Percentiles rank a stretch among this genome's conserved stretches.
phyloP scores from a whole-genome alignment of 2,329 filamentous ascomycete genomes.

The Sarocladium oryzae region DNA sequence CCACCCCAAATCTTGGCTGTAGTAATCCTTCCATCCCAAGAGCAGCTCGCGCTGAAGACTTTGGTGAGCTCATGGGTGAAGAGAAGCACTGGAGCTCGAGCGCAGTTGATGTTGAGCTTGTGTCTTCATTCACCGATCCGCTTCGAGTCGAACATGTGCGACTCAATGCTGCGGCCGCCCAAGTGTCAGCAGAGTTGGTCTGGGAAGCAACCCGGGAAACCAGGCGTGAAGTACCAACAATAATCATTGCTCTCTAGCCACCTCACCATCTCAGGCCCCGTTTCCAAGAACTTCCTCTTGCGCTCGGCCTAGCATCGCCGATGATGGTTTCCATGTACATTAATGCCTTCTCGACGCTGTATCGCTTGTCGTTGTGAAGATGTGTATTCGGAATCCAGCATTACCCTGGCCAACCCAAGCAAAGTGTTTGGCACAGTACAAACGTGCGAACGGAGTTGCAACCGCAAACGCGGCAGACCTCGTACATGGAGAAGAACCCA shows the following conservation, averaged over 20 bases:
- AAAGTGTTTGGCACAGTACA: no score
- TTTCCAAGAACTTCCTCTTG: conserved; percentile 22
- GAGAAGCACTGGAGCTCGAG: conserved; percentile 10
- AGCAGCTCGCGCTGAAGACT: conserved; percentile 11
- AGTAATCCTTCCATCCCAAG: conserved; percentile 10
- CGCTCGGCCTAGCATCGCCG: conserved; percentile 22
- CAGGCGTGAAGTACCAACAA: conserved; percentile 17
- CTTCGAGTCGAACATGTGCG: conserved; percentile 19
- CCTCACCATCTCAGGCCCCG: conserved; percentile 24
- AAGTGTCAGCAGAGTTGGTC: conserved; percentile 15
- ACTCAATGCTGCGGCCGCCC: conserved; percentile 22
- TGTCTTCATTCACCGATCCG: conserved; percentile 20
- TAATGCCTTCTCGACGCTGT: conserved; percentile 20
- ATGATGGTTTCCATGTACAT: conserved; percentile 22
- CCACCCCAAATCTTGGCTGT: conserved; percentile 12
- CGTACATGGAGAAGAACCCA: no score
- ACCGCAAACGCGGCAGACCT: no score
- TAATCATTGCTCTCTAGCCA: conserved; percentile 23
- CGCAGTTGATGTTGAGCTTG: conserved; percentile 5
- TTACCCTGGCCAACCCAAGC: conserved; percentile 27
- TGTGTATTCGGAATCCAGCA: conserved; percentile 28
- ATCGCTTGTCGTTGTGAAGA: conserved; percentile 15
- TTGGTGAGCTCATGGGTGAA: conserved; percentile 11
- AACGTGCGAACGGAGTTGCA: no score
- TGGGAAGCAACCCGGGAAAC: conserved; percentile 27